phyloP scores from a whole-genome alignment of 495 filamentous ascomycete genomes.

The Delitschia confertaspora region DNA sequence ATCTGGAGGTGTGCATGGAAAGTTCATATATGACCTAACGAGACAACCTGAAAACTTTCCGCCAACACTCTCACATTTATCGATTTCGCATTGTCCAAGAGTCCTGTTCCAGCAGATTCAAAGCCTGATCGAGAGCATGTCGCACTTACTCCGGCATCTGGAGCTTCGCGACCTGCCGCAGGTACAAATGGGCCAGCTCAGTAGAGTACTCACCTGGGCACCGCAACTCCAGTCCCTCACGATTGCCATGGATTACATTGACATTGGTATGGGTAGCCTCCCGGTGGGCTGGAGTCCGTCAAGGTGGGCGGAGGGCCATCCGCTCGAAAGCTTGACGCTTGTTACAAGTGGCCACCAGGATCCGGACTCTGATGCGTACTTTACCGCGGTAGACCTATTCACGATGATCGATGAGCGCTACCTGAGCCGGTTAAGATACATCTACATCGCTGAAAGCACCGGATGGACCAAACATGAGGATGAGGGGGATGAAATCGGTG shows the following conservation, averaged over 20 bases:
- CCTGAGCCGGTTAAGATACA: constrained; percentile 23
- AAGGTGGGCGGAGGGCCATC: constrained; percentile 7
- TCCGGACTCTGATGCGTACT: constrained; percentile 1
- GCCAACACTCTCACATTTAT: constrained; percentile 1
- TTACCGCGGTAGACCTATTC: constrained; percentile 19
- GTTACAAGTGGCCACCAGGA: constrained; percentile 2
- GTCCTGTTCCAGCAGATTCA: not conserved
- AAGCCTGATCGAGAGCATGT: constrained; percentile 7
- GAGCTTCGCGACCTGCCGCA: constrained; percentile 26
- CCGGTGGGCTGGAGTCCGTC: not conserved
- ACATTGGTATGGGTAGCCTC: constrained; percentile 10
- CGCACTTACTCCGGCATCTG: constrained; percentile 6
- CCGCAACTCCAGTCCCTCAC: constrained; percentile 26
- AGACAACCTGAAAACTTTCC: constrained; percentile 32
- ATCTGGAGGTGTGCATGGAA: constrained; percentile 38
- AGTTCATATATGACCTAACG: constrained; percentile 35
- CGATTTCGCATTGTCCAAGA: constrained; percentile 7
- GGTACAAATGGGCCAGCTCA: constrained; percentile 18
- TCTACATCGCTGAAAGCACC: constrained; percentile 20
- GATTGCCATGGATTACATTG: constrained; percentile 31
- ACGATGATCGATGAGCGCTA: constrained; percentile 15
- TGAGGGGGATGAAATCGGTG: constrained; percentile 14
- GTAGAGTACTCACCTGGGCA: constrained; percentile 23
- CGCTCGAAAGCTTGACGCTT: constrained; percentile 17
- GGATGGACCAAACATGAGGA: constrained; percentile 21